These are phyloP conservation scores for Mycena rebaudengoi DNA, from an alignment of 768 basidiomycete species.

Conservation along the genomic window DNA sequence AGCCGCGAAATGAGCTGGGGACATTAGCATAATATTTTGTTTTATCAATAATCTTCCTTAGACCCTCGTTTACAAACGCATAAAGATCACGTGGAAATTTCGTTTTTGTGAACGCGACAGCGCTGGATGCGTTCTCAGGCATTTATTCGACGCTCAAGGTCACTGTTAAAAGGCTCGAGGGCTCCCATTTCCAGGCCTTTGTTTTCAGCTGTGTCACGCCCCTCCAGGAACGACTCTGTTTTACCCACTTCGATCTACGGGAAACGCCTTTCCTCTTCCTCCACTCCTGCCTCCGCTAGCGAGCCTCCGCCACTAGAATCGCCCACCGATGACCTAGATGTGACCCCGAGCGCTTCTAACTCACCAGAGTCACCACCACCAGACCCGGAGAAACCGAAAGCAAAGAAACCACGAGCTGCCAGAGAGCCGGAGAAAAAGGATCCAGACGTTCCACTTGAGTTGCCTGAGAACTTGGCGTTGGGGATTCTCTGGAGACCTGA, in stretches of 20 bases:
- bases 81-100: not conserved
- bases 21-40: constrained; percentile 19
- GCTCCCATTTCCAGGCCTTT: constrained; percentile 3
- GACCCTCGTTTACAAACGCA: not conserved
- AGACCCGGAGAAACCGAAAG: constrained; percentile 56
- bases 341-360: constrained; percentile 14
- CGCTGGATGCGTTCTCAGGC: constrained; percentile 24
- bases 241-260: constrained; percentile 18
- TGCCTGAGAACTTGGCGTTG: constrained; percentile 57
- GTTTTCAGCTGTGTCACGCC: constrained; percentile 11
- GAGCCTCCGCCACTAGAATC: constrained; percentile 19
- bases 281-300: constrained; percentile 16
- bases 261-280: constrained; percentile 29
- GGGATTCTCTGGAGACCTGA: constrained; percentile 75
- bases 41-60: constrained; percentile 14
- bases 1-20: constrained; percentile 25
- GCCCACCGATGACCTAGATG: constrained; percentile 24
- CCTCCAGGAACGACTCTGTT: constrained; percentile 17
- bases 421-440: constrained; percentile 42
- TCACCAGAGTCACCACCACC: constrained; percentile 38
- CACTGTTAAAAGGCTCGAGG: constrained; percentile 16
- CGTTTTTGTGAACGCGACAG: not conserved
- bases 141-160: constrained; percentile 13
- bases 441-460: constrained; percentile 48
- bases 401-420: too few species aligned